Evolutionary conservation across 2,329 filamentous ascomycete species (phyloP), one percentile per base, ranked within the genome.

Genomic region (Colletotrichum sp.): DNA sequence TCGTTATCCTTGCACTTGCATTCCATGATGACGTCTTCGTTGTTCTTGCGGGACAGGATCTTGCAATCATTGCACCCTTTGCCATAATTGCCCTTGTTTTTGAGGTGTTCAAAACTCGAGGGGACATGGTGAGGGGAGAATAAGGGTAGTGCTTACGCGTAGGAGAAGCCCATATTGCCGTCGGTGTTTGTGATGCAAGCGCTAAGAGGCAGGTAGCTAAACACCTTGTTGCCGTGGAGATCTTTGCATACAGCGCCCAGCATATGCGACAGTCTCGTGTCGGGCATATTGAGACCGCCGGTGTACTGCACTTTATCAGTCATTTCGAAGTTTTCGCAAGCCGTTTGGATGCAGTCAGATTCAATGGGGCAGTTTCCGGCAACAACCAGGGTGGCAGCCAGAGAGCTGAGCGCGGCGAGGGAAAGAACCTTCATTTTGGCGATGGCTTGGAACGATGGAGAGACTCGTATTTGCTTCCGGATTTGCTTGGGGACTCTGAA

Each of bases 261-360:
- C 24, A 26, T 26, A 26, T 26, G 24, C 24, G 24, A 26, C 24
- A 26, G 24, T 26, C 24, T 26, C 24, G 24, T 26, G 24, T 26
- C 24, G 24, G 24, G 24, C 24, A 26, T 26, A 26, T 26, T 26
- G 24, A 26, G 24, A 26, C 24, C 24, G 24, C 24, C 24, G 24
- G 24, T 26, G 24, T 26, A 26, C 24, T 26, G 24, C 24, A 26
- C 55, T n/a, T 48, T 14, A 24, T 34, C 9, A 30, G 13, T 61
- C 5, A 74, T 34, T 1, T 10, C 2, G 52, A 74, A 55, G 68
- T 55, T 18, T n/a, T 10, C 6, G 55, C 72, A 74, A 21, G 7
- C 26, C 32, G 9, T 61, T 38, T 74, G 52, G 1, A 74, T 43
- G 36, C 72, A 74, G 13, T 55, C 55, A 7, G 72, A 71, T 38